phyloP scores from a whole-genome alignment of 2,329 filamentous ascomycete genomes.

The Cercospora citrullina region DNA sequence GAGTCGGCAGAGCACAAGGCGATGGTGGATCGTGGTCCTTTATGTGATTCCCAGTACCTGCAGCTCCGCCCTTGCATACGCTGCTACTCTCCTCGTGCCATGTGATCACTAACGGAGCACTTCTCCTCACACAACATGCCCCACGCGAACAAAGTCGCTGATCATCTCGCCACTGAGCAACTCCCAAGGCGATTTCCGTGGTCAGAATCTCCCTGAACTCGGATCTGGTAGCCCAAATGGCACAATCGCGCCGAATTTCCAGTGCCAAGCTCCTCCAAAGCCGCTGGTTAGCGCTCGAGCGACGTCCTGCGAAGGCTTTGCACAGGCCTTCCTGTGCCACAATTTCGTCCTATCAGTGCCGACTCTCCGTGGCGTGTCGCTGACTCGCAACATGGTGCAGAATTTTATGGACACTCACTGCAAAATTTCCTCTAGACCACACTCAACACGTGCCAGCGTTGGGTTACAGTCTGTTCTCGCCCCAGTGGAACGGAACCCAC shows the following conservation, averaged over 20 bases:
- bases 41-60: background rate
- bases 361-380: conserved; percentile 2
- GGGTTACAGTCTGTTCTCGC: conserved; percentile 10
- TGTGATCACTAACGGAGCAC: background rate
- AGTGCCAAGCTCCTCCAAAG: conserved; percentile 8
- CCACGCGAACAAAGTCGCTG: background rate
- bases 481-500: conserved; percentile 4
- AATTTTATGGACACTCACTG: conserved; percentile 12
- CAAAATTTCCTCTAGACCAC: conserved; percentile 16
- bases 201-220: background rate
- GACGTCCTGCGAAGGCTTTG: background rate
- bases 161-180: background rate
- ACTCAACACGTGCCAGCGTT: conserved; percentile 18
- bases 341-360: background rate
- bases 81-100: background rate
- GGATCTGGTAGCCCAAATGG: background rate
- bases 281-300: conserved; percentile 13
- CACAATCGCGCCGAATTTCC: conserved; percentile 2
- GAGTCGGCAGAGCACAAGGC: background rate
- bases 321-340: conserved; percentile 7
- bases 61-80: background rate
- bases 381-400: conserved; percentile 2
- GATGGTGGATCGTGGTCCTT: background rate
- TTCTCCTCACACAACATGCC: background rate
- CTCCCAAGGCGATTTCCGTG: background rate